These are phyloP conservation scores for Triticum turgidum DNA, from an alignment of 176 grass and related monocot genomes.

Conservation along the genomic window DNA sequence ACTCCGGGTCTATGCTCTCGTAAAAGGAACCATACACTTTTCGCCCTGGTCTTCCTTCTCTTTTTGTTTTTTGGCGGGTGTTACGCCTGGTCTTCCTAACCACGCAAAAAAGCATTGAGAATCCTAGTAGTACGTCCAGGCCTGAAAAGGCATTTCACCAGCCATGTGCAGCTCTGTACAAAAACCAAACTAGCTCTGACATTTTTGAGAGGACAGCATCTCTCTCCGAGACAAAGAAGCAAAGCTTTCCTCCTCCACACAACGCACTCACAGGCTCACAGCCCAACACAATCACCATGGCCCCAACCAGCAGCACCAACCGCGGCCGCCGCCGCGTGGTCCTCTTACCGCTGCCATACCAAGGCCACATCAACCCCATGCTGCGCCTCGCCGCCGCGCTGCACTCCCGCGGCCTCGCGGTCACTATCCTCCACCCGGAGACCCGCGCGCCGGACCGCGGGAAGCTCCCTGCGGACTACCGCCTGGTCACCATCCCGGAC, in stretches of 20 bases:
- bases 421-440: slow-evolving; percentile 1
- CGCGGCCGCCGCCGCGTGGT: neutral
- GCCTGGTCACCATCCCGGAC: neutral
- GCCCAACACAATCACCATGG: neutral
- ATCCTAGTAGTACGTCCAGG: neutral
- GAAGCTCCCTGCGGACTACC: neutral
- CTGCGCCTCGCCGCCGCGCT: neutral
- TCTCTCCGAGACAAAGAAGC: neutral
- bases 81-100: no score
- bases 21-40: no score
- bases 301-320: neutral
- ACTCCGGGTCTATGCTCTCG: no score
- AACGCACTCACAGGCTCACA: neutral
- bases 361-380: slow-evolving; percentile 20
- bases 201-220: neutral
- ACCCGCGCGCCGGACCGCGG: neutral
- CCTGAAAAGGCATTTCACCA: no score
- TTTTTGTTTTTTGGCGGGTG: no score
- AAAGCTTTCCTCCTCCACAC: neutral
- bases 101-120: neutral
- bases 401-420: neutral
- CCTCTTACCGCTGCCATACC: neutral
- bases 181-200: neutral
- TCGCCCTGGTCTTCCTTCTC: no score
- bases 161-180: neutral